These are phyloP conservation scores for Chenopodium suecicum DNA, from an alignment of 148 eudicot genomes.

Conservation along the genomic window DNA sequence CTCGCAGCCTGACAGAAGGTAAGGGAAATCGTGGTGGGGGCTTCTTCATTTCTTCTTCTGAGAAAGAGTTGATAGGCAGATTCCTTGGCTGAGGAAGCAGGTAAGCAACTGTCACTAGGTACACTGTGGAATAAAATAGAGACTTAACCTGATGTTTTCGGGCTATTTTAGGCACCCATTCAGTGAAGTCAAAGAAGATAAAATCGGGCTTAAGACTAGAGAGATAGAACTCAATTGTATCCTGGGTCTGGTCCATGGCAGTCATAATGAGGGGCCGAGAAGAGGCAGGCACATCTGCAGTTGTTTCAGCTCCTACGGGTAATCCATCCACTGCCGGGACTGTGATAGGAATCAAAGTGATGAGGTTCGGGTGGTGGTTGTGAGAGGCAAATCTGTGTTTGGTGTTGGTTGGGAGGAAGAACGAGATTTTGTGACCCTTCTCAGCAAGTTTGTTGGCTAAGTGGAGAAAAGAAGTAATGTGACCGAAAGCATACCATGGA, in stretches of 20 bases:
- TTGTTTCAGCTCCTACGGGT: slow-evolving; percentile 43
- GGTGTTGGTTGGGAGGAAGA: slow-evolving; percentile 42
- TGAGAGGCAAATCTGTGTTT: slow-evolving; percentile 29
- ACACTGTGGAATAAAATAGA: slow-evolving; percentile 28
- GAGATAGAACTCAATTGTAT: slow-evolving; percentile 30
- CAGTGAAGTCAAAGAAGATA: slow-evolving; percentile 45
- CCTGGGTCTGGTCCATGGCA: slow-evolving; percentile 49
- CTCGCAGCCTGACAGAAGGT: slow-evolving; percentile 31
- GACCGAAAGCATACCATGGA: slow-evolving; percentile 66
- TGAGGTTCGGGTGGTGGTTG: slow-evolving; percentile 51
- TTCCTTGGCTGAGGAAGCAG: slow-evolving; percentile 29
- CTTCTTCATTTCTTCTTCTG: slow-evolving; percentile 26
- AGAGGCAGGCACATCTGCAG: slow-evolving; percentile 42
- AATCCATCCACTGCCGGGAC: slow-evolving; percentile 48
- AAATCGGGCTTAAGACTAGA: slow-evolving; percentile 36
- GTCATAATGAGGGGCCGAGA: slow-evolving; percentile 36
- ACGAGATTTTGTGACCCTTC: slow-evolving; percentile 40
- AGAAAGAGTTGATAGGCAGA: slow-evolving; percentile 13
- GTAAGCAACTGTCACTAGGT: slow-evolving; percentile 36
- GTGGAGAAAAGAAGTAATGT: slow-evolving; percentile 47
- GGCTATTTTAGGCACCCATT: slow-evolving; percentile 52
- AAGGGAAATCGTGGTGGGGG: slow-evolving; percentile 40
- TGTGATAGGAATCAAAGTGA: slow-evolving; percentile 41
- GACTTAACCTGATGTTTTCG: slow-evolving; percentile 34
- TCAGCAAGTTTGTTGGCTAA: slow-evolving; percentile 49